These are phyloP conservation scores for Tephrocybe sp. DNA, from an alignment of 768 basidiomycete genomes.

Conservation along the genomic window DNA sequence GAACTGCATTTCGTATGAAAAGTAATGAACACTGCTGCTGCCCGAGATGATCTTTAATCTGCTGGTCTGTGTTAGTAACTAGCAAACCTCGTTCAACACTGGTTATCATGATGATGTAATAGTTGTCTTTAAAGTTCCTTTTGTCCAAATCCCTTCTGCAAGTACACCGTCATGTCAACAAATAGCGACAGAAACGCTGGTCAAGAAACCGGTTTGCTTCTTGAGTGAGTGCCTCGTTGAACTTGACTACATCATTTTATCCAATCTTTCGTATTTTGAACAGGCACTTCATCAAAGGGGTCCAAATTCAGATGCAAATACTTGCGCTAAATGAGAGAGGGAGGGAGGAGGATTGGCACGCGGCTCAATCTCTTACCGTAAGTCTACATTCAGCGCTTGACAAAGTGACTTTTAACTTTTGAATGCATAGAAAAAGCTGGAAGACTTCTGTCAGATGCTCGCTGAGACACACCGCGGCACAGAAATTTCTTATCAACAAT, in stretches of 20 bases:
- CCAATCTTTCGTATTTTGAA: not conserved
- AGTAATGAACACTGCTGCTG: too few relatives aligned
- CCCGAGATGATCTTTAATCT: too few relatives aligned
- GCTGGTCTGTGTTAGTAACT: too few relatives aligned
- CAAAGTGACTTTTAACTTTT: not conserved
- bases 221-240: not conserved
- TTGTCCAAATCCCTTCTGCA: too few relatives aligned
- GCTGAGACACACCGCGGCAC: not conserved
- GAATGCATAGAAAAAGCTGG: conserved; percentile 1
- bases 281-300: conserved; percentile 8
- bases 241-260: not conserved
- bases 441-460: conserved; percentile 3
- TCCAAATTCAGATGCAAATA: conserved; percentile 3
- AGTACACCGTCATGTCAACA: too few relatives aligned
- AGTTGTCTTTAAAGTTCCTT: too few relatives aligned
- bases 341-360: conserved; percentile 2
- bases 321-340: not conserved
- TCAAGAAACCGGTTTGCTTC: not conserved
- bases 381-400: not conserved
- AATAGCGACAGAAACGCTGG: too few relatives aligned
- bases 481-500: not conserved
- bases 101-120: too few relatives aligned
- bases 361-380: conserved; percentile 1
- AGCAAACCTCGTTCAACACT: too few relatives aligned
- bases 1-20: conserved; percentile 5